Base-by-base conservation (phyloP, 2,329 filamentous ascomycete genomes). In the Fusarium sp. region DNA sequence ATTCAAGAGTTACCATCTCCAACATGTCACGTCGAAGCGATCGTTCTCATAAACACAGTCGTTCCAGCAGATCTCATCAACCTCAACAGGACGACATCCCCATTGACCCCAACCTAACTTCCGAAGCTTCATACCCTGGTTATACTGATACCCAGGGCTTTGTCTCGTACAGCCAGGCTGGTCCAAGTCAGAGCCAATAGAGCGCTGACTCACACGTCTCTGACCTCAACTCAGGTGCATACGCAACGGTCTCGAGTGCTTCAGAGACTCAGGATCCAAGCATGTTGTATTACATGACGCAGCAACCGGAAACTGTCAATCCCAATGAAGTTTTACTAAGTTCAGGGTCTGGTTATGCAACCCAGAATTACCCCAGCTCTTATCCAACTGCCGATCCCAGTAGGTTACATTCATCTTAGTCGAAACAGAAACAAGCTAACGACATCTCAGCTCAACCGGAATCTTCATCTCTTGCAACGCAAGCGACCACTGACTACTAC, bases 101-200 rank as follows among this genome's bases (percentile, higher is more conserved):
- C 15, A 50, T 72, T 14, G 70, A 75, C 5, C 56, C 72, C 10
- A 53, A 17, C 13, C 45, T 69, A 10, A 27, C 7, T 5, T 11
- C 23, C 4, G 63, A 50, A 27, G 2, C 37, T 2, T 6, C 33
- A 17, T 71, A 45, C 45, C n/a, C 23, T 6, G 46, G 17, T 7
- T 50, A 65, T 2, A 27, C 38, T 17, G 42, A 64, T 20, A 15
- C 52, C 5, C 50, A 60, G 1, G 23, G 15, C 12, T 56, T 48
- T 45, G 17, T 15, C 12, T 59, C 32, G 38, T 61, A 60, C 49
- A 40, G n/a, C 64, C 67, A 69, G 40, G 66, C 53, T 48, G 54
- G 54, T 64, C 69, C 74, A 69, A 60, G 49, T 73, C 63, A 74
- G 41, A 62, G 55, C 60, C 71, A 66, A 12, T 76, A 76, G 74